Conservation (phyloP, 2,329 filamentous ascomycete species). For the Cercospora brassicicola region DNA sequence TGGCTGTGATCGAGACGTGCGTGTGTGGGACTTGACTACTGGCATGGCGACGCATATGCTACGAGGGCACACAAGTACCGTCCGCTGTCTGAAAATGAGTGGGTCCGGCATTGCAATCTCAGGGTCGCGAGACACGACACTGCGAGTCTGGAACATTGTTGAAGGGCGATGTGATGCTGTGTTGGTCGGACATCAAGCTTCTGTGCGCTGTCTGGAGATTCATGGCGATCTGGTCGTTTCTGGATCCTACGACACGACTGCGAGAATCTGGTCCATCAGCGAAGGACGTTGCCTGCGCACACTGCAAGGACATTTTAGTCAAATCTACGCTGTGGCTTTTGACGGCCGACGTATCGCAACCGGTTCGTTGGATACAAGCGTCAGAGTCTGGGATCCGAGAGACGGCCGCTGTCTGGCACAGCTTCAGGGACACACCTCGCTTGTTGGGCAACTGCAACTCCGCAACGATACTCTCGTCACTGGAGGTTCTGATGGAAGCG, state of each 20-base stretch:
- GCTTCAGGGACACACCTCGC: slow-evolving; percentile 91
- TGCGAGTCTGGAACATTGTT: slow-evolving; percentile 91
- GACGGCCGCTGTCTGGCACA: slow-evolving; percentile 75
- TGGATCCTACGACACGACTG: slow-evolving; percentile 95
- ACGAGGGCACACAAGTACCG: slow-evolving; percentile 92
- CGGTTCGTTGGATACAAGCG: slow-evolving; percentile 92
- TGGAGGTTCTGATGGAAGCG: slow-evolving; percentile 91
- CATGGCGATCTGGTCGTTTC: slow-evolving; percentile 97
- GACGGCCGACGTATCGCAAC: slow-evolving; percentile 92
- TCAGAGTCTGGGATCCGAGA: slow-evolving; percentile 80
- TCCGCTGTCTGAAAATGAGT: slow-evolving; percentile 96
- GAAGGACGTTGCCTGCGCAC: slow-evolving; percentile 90
- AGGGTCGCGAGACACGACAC: slow-evolving; percentile 88
- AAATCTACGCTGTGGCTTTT: slow-evolving; percentile 98
- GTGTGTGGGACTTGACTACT: slow-evolving; percentile 93
- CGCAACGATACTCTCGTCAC: slow-evolving; percentile 92
- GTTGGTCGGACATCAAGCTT: slow-evolving; percentile 90
- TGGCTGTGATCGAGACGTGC: slow-evolving; percentile 92
- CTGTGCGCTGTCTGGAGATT: slow-evolving; percentile 91
- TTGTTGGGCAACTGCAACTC: slow-evolving; percentile 96
- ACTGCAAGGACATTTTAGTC: slow-evolving; percentile 90
- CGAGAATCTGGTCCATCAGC: slow-evolving; percentile 96
- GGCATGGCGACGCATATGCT: slow-evolving; percentile 78
- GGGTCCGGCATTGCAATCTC: slow-evolving; percentile 93
- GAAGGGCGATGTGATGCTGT: slow-evolving; percentile 88